Evolutionary conservation across 129 eudicot species (phyloP).

Genomic region (Tagetes erecta): DNA sequence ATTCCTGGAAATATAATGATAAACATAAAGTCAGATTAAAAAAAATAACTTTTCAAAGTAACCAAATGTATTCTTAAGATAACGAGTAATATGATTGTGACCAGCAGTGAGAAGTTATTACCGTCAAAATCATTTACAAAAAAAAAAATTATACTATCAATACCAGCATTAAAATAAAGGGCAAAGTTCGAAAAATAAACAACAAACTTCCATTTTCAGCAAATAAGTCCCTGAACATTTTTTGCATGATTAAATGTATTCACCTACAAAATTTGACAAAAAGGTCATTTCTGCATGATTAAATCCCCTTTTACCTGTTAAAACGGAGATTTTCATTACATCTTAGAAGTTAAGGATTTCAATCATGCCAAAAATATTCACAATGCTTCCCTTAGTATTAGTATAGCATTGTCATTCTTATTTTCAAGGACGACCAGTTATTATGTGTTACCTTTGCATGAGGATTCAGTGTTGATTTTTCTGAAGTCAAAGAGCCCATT

Average conservation of each 20-base stretch:
- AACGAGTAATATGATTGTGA: not conserved
- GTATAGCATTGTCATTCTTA: slow-evolving; percentile 12
- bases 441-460: slow-evolving; percentile 70
- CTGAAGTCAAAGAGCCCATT: slow-evolving; percentile 78
- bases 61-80: not conserved
- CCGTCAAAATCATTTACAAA: slow-evolving; percentile 13
- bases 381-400: not conserved
- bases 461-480: slow-evolving; percentile 86
- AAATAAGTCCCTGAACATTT: slow-evolving; percentile 7
- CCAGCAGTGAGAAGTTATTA: slow-evolving; percentile 23
- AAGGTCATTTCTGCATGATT: slow-evolving; percentile 4
- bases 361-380: not conserved
- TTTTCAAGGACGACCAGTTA: not conserved
- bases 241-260: slow-evolving; percentile 4
- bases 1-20: slow-evolving; percentile 55
- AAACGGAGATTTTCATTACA: not conserved
- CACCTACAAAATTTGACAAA: not conserved
- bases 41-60: not conserved
- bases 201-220: not conserved
- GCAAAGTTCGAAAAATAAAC: not conserved
- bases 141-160: not conserved
- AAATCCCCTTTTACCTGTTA: not conserved
- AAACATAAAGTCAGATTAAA: not conserved
- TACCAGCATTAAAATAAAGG: not conserved
- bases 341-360: not conserved